Conservation (phyloP, 2,329 filamentous ascomycete genomes). For the Microthyrium microscopicum region DNA sequence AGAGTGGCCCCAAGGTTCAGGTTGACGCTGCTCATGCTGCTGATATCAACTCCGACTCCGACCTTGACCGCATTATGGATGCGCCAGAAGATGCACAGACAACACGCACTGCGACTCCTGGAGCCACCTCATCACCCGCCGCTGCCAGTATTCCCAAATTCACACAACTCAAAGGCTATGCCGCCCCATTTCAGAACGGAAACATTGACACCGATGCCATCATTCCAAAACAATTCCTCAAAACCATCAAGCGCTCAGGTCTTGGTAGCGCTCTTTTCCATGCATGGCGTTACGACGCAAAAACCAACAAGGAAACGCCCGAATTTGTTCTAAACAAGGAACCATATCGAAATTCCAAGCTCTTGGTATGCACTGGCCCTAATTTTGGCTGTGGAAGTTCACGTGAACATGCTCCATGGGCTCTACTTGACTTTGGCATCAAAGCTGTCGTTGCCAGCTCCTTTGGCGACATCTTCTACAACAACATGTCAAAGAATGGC, state of each 20-base stretch:
- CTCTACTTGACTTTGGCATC: slow-evolving; percentile 90
- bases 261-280: slow-evolving; percentile 80
- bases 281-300: slow-evolving; percentile 58
- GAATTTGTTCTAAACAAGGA: slow-evolving; percentile 83
- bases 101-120: slow-evolving; percentile 41
- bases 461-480: slow-evolving; percentile 90
- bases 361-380: slow-evolving; percentile 74
- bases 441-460: slow-evolving; percentile 82
- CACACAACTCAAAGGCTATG: slow-evolving; percentile 65
- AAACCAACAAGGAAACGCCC: slow-evolving; percentile 53
- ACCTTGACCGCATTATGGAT: slow-evolving; percentile 47
- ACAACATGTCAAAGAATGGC: slow-evolving; percentile 99
- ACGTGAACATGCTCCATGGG: slow-evolving; percentile 94
- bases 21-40: slow-evolving; percentile 39
- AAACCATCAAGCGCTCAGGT: slow-evolving; percentile 96
- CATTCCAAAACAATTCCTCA: slow-evolving; percentile 97
- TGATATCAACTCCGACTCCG: slow-evolving; percentile 42
- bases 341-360: slow-evolving; percentile 70
- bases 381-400: slow-evolving; percentile 94
- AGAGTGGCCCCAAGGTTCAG: slow-evolving; percentile 38
- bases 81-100: slow-evolving; percentile 47
- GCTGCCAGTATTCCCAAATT: slow-evolving; percentile 66
- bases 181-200: slow-evolving; percentile 68
- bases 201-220: slow-evolving; percentile 99
- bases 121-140: slow-evolving; percentile 28